Percentiles rank a stretch among this genome's conserved stretches.
Evolutionary conservation across 1,284 basidiomycete genomes (phyloP).

Genomic region (Gymnopus androsaceus): DNA sequence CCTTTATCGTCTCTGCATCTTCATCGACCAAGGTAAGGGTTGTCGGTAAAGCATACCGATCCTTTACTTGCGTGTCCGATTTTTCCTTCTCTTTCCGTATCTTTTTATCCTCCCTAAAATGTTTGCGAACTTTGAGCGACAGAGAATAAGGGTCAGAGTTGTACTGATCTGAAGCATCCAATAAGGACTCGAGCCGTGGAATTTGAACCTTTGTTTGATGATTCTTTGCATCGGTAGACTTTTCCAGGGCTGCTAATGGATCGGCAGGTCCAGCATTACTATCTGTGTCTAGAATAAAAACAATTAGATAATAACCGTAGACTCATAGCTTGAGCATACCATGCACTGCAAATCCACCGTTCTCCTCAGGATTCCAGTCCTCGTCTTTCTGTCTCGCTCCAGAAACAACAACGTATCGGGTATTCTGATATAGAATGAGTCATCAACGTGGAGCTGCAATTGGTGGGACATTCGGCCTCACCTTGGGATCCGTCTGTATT

Average conservation of each 20-base stretch:
- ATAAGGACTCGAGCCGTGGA: constrained; percentile 78
- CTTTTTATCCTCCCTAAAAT: constrained; percentile 87
- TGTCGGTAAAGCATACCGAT: constrained; percentile 73
- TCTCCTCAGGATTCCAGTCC: constrained; percentile 95
- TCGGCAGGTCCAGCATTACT: constrained; percentile 65
- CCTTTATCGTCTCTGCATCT: constrained; percentile 52
- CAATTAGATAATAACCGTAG: background rate
- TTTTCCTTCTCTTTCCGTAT: constrained; percentile 64
- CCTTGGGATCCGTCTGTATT: constrained; percentile 96
- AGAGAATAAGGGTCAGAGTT: constrained; percentile 85
- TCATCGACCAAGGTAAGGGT: constrained; percentile 61
- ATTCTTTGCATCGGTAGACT: constrained; percentile 78
- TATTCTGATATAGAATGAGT: constrained; percentile 63
- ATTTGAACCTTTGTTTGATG: constrained; percentile 70
- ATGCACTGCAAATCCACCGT: constrained; percentile 89
- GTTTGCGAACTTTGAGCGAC: constrained; percentile 73
- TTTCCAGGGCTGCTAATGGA: constrained; percentile 87
- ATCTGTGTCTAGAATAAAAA: constrained; percentile 62
- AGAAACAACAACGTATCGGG: constrained; percentile 88
- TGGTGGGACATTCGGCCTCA: constrained; percentile 39
- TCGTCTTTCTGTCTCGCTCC: constrained; percentile 91
- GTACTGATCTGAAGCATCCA: constrained; percentile 70
- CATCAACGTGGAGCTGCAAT: background rate
- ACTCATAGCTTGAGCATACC: constrained; percentile 46
- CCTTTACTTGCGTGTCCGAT: constrained; percentile 70